Base-by-base conservation (phyloP, 2,329 filamentous ascomycete genomes). In the Colletotrichum sp. region DNA sequence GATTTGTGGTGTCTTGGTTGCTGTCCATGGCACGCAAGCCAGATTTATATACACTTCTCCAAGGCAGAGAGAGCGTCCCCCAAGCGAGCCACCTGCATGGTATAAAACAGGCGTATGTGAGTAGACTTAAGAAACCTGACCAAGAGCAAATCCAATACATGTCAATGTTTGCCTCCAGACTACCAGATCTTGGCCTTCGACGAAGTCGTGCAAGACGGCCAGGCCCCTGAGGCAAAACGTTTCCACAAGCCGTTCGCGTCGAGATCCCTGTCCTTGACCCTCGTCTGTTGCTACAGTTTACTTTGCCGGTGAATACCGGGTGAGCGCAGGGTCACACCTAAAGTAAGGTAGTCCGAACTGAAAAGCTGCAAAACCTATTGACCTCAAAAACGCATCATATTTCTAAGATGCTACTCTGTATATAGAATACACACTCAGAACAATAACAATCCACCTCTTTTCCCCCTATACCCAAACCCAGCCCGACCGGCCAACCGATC, bases 381-480 rank as follows among this genome's bases (percentile, higher is more conserved):
- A 8, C 7, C 3, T 5, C 4, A 13, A 21, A 52, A 52, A 52
- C 10, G 44, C 44, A 52, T 21, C 44, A 13, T 13, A 52, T 52
- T 52, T 52, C 10, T 13, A 21, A 52, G n/a, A 52, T 52, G 44
- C 44, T 13, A 52, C n/a, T 21, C 44, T 21, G 44, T 21, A 12
- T 49, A 49, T 52, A 52, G n/a, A 52, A 52, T 52, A 52, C n/a
- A 52, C 44, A 1, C n/a, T 21, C 18, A 21, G 44, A 52, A 52
- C n/a, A 21, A 13, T 52, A 52, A 0, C 44, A 52, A 2, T 52
- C 44, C 44, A 52, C 44, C 44, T 52, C n/a, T 52, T 49, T 21
- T 4, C 4, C 55, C 3, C 4, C 26, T 18, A 0, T 9, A 52
- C 1, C 16, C 15, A 21, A 7, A 9, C 0, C 21, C 28, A 59